Conservation (phyloP, 2,329 filamentous ascomycete species). For the Capronia epimyces region DNA sequence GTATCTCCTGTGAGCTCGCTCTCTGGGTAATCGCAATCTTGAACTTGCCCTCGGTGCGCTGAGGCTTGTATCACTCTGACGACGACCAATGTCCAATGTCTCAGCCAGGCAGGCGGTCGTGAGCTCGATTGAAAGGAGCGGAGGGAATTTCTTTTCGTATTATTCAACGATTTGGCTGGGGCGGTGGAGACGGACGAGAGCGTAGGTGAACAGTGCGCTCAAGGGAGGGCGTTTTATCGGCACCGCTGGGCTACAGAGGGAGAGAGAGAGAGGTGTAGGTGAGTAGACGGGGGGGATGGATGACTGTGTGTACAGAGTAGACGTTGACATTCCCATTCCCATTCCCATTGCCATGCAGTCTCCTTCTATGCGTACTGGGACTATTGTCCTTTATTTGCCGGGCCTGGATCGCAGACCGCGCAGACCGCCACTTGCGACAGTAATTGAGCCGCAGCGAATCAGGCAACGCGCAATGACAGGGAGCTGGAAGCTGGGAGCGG, state of each 20-base stretch:
- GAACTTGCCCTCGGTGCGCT: background rate
- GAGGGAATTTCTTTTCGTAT: background rate
- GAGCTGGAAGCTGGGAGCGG: background rate
- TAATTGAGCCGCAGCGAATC: slow-evolving; percentile 11
- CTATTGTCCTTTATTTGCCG: background rate
- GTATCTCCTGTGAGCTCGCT: background rate
- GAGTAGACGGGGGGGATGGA: background rate
- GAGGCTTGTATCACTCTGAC: background rate
- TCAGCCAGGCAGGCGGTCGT: slow-evolving; percentile 9
- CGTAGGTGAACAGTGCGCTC: background rate
- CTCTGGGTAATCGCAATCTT: too few species aligned
- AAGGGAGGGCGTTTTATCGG: background rate
- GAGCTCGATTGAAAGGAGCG: slow-evolving; percentile 9
- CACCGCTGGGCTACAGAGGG: background rate
- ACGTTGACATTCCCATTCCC: too few species aligned
- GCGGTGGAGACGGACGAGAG: slow-evolving; percentile 4
- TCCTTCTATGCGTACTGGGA: too few species aligned
- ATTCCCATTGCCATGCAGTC: too few species aligned
- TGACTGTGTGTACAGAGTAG: background rate
- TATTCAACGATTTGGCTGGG: background rate
- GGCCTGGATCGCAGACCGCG: background rate
- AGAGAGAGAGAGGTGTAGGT: too few species aligned
- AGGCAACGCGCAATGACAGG: slow-evolving; percentile 6
- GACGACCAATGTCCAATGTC: background rate
- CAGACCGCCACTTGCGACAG: slow-evolving; percentile 19